Conservation (phyloP, 352 stramenopile species). For the Globisporangium acanthophoron region DNA sequence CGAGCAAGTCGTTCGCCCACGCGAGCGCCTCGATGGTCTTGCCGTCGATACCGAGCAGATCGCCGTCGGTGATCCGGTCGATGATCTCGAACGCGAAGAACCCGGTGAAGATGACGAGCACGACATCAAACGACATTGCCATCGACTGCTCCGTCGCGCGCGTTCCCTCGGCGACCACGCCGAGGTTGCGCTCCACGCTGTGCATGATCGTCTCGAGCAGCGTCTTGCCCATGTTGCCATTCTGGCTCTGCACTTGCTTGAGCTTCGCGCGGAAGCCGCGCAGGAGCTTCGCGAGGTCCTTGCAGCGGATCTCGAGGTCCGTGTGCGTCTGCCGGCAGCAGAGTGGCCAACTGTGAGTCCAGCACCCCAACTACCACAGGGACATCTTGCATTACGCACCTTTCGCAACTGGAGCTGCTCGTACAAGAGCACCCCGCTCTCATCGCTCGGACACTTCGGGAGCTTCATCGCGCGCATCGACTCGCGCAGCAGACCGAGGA, state of each 20-base stretch:
- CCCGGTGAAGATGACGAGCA: slow-evolving; percentile 90
- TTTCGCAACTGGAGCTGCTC: slow-evolving; percentile 90
- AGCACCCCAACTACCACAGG: background rate
- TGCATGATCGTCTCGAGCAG: slow-evolving; percentile 60
- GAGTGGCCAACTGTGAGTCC: background rate
- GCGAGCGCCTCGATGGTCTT: slow-evolving; percentile 31
- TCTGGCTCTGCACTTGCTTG: slow-evolving; percentile 80
- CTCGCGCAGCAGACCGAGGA: slow-evolving; percentile 93
- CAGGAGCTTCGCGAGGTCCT: slow-evolving; percentile 92
- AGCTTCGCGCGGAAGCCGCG: slow-evolving; percentile 88
- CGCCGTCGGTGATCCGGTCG: slow-evolving; percentile 92
- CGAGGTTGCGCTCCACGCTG: slow-evolving; percentile 57
- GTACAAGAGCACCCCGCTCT: slow-evolving; percentile 87
- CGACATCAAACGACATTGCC: slow-evolving; percentile 74
- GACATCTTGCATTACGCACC: slow-evolving; percentile 11
- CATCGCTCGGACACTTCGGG: slow-evolving; percentile 84
- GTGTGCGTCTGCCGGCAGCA: slow-evolving; percentile 36
- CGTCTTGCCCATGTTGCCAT: slow-evolving; percentile 70
- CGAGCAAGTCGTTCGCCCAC: slow-evolving; percentile 48
- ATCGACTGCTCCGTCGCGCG: slow-evolving; percentile 67
- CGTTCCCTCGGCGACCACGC: slow-evolving; percentile 43
- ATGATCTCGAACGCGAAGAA: slow-evolving; percentile 93
- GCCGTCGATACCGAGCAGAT: slow-evolving; percentile 72
- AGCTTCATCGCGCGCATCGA: slow-evolving; percentile 91
- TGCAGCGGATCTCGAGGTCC: slow-evolving; percentile 87